phyloP scores from a whole-genome alignment of 768 basidiomycete species.

The Trametes maxima region DNA sequence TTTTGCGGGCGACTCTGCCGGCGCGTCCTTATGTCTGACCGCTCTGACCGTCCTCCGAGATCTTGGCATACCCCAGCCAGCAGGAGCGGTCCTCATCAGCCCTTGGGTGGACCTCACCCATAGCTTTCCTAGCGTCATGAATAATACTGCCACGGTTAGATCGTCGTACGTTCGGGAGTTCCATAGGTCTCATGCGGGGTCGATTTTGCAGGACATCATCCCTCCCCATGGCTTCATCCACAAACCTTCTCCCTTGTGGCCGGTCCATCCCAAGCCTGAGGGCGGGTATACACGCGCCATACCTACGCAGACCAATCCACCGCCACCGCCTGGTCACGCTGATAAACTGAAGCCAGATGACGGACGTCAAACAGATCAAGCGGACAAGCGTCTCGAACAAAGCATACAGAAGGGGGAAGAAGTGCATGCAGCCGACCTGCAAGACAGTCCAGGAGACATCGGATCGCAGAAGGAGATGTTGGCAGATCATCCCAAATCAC shows the following conservation, averaged over 20 bases:
- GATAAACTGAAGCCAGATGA: slow-evolving; percentile 46
- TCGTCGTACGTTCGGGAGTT: not conserved
- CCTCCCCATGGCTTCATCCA: slow-evolving; percentile 63
- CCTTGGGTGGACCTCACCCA: slow-evolving; percentile 90
- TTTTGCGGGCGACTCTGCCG: slow-evolving; percentile 80
- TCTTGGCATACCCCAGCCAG: slow-evolving; percentile 65
- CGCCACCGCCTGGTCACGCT: slow-evolving; percentile 51
- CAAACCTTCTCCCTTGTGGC: slow-evolving; percentile 62
- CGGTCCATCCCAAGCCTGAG: slow-evolving; percentile 44
- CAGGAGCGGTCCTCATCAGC: slow-evolving; percentile 76
- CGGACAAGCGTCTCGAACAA: slow-evolving; percentile 22
- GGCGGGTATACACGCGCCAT: slow-evolving; percentile 37
- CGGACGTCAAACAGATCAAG: slow-evolving; percentile 29
- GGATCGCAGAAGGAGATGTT: slow-evolving; percentile 23
- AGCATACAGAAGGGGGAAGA: slow-evolving; percentile 23
- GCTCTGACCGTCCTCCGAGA: slow-evolving; percentile 69
- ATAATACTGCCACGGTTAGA: slow-evolving; percentile 63
- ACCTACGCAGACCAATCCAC: slow-evolving; percentile 42
- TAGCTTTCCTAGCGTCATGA: slow-evolving; percentile 74
- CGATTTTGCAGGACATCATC: slow-evolving; percentile 61
- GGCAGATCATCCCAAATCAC: not conserved
- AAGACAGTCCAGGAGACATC: slow-evolving; percentile 21
- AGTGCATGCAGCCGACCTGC: slow-evolving; percentile 23
- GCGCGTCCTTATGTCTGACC: slow-evolving; percentile 66
- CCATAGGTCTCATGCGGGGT: not conserved